Base-by-base conservation (phyloP, 306 rosid genomes). In the Prunus armeniaca region DNA sequence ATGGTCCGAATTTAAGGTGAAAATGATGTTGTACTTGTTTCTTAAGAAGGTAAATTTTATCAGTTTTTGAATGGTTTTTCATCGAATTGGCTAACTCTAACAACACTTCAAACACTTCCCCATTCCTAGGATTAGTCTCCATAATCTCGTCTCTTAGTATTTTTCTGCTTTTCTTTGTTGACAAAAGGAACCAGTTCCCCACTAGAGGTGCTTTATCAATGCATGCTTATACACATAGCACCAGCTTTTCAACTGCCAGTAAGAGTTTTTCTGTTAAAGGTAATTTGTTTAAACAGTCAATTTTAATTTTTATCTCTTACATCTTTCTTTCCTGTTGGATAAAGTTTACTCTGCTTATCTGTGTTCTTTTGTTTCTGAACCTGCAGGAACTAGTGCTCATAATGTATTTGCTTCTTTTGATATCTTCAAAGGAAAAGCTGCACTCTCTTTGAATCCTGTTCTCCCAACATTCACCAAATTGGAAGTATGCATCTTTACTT, bases 341-440 rank as follows among this genome's bases (percentile, higher is more conserved):
- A 11, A 34, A 9, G 14, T 56, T 9, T 7, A 22, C 15, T 24
- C 45, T 79, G 25, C 64, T 65, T 14, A 46, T 58, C 46, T 69
- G 13, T 78, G 66, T 75, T 73, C 38, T 57, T 62, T 18, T 71
- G 68, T 64, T 71, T 57, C 22, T 78, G 70, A 84, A 78, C 71
- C 69, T 77, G 78, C 82, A 87, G 96, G 93, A 54, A 71, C 84
- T 76, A 68, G 57, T 54, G 67, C 85, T 28, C 83, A 71, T 56
- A 84, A 82, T n/a, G 64, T 88, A 73, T 80, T 64, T 83, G 98
- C 91, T 78, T 79, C 97, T 24, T 92, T 87, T 85, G 55, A 79
- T 72, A 88, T 94, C 66, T 94, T 65, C 84, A 92, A 91, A 88
- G 98, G 98, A 67, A 94, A 92, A 92, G 98, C 96, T 77, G 91